Conservation (phyloP, 2,329 filamentous ascomycete species). For the Blastomyces silverae region DNA sequence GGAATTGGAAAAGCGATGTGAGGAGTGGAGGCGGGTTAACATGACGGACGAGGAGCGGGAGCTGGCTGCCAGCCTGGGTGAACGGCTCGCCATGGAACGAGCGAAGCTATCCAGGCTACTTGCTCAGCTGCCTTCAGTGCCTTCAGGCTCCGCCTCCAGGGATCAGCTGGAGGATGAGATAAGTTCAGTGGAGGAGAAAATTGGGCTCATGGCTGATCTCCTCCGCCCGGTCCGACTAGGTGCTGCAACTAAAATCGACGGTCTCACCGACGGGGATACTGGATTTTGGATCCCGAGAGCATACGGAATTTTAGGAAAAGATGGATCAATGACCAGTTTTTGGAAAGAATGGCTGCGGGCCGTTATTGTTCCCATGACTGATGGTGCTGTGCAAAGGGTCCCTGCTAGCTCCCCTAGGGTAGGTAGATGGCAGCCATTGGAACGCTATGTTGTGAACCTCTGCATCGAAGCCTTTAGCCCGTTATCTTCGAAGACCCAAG, state of each 20-base stretch:
- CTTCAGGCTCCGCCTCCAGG: slow-evolving; percentile 71
- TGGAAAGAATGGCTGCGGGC: slow-evolving; percentile 99
- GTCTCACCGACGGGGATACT: slow-evolving; percentile 87
- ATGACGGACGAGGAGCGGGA: slow-evolving; percentile 99
- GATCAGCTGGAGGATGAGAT: slow-evolving; percentile 90
- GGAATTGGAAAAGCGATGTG: slow-evolving; percentile 65
- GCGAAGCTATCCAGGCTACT: slow-evolving; percentile 85
- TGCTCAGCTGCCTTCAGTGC: slow-evolving; percentile 69
- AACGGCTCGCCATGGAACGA: slow-evolving; percentile 77
- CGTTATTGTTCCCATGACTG: slow-evolving; percentile 90
- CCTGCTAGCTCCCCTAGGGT: slow-evolving; percentile 83
- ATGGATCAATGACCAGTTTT: slow-evolving; percentile 75
- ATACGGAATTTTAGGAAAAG: slow-evolving; percentile 84
- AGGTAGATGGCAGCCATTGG: slow-evolving; percentile 91
- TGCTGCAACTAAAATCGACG: slow-evolving; percentile 94
- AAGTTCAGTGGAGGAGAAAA: slow-evolving; percentile 93
- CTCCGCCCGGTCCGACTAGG: slow-evolving; percentile 86
- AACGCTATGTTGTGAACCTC: slow-evolving; percentile 93
- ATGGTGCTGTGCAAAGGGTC: slow-evolving; percentile 73
- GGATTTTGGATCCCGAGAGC: slow-evolving; percentile 93
- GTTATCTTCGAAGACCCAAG: slow-evolving; percentile 87
- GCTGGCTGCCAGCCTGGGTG: slow-evolving; percentile 81
- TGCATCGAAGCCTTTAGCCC: slow-evolving; percentile 93
- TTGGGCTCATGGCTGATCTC: slow-evolving; percentile 92
- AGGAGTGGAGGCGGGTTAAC: slow-evolving; percentile 80